Evolutionary conservation across 2,329 filamentous ascomycete species (phyloP), one percentile per base, ranked within the genome.

Genomic region (Leptographium procerum): DNA sequence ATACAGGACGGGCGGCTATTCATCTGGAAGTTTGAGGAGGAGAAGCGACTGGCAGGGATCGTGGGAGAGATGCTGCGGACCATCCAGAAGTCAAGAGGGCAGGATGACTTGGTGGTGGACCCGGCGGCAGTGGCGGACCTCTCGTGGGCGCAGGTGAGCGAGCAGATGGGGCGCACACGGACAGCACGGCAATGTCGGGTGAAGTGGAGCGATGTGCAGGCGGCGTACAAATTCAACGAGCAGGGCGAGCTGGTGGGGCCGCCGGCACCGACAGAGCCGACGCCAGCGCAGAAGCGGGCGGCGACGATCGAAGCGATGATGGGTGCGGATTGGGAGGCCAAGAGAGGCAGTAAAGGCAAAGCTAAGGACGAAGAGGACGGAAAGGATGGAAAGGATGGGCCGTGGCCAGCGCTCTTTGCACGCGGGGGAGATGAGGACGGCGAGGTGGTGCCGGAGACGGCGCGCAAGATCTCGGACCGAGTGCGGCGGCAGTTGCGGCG

Each of bases 151-250:
- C 68, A 74, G 10, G 81, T 91, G 28, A 85, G 83, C 63, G 72
- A 81, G 60, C 76, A 76, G 57, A 84, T 91, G 80, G 76, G 72
- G 16, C 73, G 76, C 53, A 82, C 75, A 10, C 77, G 88, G 51
- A 87, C 80, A 61, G 79, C 84, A 3, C 76, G 88, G 28, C 86
- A 89, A 67, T 89, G 86, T 66, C 75, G 78, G 29, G 76, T 76
- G 29, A 90, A 91, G 66, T 90, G 85, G 84, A 81, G 79, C 60
- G 59, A 28, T 52, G 60, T 50, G 53, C 61, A 55, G 62, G 64
- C 26, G 61, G 56, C 64, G 22, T 59, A 63, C 59, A 31, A 62
- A 60, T 40, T 59, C 11, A 52, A 60, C 28, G 55, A 33, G 52
- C 13, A 26, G 63, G 61, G 56, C 22, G 43, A 43, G 6, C n/a